Conservation (phyloP, 306 rosid species). For the Chamaecrista fasciculata region DNA sequence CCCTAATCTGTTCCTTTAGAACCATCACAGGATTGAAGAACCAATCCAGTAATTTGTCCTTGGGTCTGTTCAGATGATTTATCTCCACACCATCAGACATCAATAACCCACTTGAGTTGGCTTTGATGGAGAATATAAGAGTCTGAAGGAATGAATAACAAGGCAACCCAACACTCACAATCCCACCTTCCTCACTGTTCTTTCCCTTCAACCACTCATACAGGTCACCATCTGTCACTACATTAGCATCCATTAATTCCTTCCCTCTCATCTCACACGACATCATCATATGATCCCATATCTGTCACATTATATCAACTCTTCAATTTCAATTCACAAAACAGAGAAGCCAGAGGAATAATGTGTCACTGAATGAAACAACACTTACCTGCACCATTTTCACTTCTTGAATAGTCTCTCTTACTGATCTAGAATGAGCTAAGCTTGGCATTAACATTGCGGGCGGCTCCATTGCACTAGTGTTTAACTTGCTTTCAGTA, state of each 20-base stretch:
- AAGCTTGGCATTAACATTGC: conserved; percentile 72
- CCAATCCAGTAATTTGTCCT: conserved; percentile 82
- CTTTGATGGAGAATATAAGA: conserved; percentile 63
- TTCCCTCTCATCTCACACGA: conserved; percentile 65
- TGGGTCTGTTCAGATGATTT: conserved; percentile 64
- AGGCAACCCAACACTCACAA: conserved; percentile 73
- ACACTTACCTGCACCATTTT: conserved; percentile 76
- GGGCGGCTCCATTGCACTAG: conserved; percentile 70
- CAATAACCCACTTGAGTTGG: conserved; percentile 63
- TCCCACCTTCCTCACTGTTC: conserved; percentile 41
- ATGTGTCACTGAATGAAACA: background rate
- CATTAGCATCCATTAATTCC: conserved; percentile 64
- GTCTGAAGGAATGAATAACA: conserved; percentile 65
- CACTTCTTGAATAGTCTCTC: conserved; percentile 77
- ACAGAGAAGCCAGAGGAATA: background rate
- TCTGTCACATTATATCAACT: conserved; percentile 44
- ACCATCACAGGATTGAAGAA: conserved; percentile 82
- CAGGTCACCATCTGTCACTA: conserved; percentile 50
- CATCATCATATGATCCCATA: conserved; percentile 70
- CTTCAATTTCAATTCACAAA: background rate
- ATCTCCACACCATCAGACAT: conserved; percentile 64
- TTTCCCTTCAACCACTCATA: conserved; percentile 60
- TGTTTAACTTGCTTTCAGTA: conserved; percentile 31
- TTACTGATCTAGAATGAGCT: conserved; percentile 67
- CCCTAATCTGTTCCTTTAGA: conserved; percentile 79